Percentiles rank a stretch among this genome's conserved stretches.
phyloP scores from a whole-genome alignment of 305 asterid species.

The Nicotiana rustica region DNA sequence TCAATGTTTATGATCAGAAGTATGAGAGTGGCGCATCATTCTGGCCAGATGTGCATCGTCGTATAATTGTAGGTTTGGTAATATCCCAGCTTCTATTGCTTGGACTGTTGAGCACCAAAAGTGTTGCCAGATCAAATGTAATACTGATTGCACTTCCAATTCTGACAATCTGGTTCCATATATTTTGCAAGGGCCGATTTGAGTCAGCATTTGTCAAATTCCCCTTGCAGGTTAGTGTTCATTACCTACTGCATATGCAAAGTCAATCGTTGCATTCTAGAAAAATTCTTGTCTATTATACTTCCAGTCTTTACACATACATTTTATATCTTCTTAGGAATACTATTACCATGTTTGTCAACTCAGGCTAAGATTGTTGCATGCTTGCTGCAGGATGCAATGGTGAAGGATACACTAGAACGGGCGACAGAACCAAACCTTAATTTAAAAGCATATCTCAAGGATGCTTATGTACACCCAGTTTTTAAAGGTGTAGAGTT shows the following conservation, averaged over 20 bases:
- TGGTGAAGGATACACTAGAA: slow-evolving; percentile 87
- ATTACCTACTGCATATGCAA: not conserved
- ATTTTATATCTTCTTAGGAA: not conserved
- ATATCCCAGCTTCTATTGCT: slow-evolving; percentile 79
- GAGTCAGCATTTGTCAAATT: slow-evolving; percentile 77
- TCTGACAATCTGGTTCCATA: slow-evolving; percentile 74
- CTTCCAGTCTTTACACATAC: not conserved
- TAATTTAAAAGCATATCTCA: slow-evolving; percentile 68
- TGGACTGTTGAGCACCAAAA: slow-evolving; percentile 82
- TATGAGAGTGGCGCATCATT: slow-evolving; percentile 94
- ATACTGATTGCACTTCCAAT: slow-evolving; percentile 78
- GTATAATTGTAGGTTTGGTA: slow-evolving; percentile 66
- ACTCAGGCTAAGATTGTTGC: not conserved
- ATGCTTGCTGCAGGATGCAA: slow-evolving; percentile 67
- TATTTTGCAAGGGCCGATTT: slow-evolving; percentile 87
- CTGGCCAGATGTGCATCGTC: slow-evolving; percentile 94
- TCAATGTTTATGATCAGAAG: slow-evolving; percentile 88
- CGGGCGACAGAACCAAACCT: slow-evolving; percentile 81
- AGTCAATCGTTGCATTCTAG: not conserved
- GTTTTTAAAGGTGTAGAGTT: slow-evolving; percentile 67
- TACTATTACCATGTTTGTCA: slow-evolving; percentile 9
- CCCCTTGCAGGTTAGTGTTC: slow-evolving; percentile 74
- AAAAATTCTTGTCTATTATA: not conserved
- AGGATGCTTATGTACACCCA: slow-evolving; percentile 81
- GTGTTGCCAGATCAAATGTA: slow-evolving; percentile 66